Conservation (phyloP, 768 basidiomycete species). For the Kwoniella europaea region DNA sequence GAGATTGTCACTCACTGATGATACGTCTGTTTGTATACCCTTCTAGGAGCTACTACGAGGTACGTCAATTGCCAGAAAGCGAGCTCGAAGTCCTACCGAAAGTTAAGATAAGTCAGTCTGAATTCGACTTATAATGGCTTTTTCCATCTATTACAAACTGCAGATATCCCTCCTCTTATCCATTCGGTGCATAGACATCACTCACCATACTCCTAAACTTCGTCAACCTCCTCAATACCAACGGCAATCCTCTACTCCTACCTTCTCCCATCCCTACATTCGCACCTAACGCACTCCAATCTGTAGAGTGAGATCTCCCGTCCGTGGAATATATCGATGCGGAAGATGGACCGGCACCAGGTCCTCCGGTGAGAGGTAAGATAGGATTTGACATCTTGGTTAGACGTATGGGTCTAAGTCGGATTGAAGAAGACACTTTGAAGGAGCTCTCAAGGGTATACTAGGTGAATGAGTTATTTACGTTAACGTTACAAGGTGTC, state of each 20-base stretch:
- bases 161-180: no score
- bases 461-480: neutral
- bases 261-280: neutral
- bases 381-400: conserved; percentile 6
- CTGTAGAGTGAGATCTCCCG: neutral
- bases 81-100: conserved; percentile 84
- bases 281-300: neutral
- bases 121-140: no score
- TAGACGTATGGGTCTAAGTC: neutral
- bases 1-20: conserved; percentile 72
- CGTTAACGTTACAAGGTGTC: neutral
- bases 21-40: conserved; percentile 98
- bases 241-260: conserved; percentile 65
- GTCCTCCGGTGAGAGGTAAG: neutral
- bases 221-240: conserved; percentile 78
- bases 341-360: neutral
- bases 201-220: conserved; percentile 86
- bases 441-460: neutral
- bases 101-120: no score
- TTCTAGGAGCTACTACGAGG: conserved; percentile 84
- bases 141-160: no score
- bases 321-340: neutral
- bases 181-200: no score
- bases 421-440: conserved; percentile 3
- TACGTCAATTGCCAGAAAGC: conserved; percentile 96